These are phyloP conservation scores for Candida xiaguanensis DNA, from an alignment of 805 yeast genomes.

Conservation along the genomic window DNA sequence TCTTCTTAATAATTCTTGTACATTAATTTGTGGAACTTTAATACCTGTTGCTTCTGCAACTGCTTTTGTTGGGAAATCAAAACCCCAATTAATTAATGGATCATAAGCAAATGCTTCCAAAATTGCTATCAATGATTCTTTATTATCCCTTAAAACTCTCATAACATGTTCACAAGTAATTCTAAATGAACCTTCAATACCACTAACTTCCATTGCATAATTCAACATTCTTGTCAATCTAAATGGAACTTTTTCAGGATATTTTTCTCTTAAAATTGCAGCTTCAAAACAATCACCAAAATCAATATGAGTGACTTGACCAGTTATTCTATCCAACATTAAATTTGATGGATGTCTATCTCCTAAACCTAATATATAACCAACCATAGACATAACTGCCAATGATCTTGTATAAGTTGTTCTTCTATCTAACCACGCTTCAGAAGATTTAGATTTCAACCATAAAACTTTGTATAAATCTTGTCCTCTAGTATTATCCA, in stretches of 20 bases:
- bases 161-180: constrained; percentile 96
- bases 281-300: constrained; percentile 99
- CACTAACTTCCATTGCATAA: constrained; percentile 98
- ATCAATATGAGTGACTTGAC: constrained; percentile 95
- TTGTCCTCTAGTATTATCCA: constrained; percentile 94
- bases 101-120: constrained; percentile 98
- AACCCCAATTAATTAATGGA: constrained; percentile 98
- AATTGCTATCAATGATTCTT: constrained; percentile 96
- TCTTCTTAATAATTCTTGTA: constrained; percentile 63
- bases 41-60: constrained; percentile 73
- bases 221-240: constrained; percentile 94
- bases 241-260: constrained; percentile 97
- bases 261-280: constrained; percentile 92
- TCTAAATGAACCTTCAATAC: constrained; percentile 95
- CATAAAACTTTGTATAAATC: constrained; percentile 93
- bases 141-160: constrained; percentile 89
- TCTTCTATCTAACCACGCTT: constrained; percentile 96
- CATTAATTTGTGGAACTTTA: constrained; percentile 61
- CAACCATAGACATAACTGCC: constrained; percentile 99
- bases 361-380: constrained; percentile 93
- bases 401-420: constrained; percentile 93
- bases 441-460: constrained; percentile 94
- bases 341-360: constrained; percentile 97
- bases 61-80: constrained; percentile 82
- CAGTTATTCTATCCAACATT: constrained; percentile 91